These are phyloP conservation scores for Collybia mongolica DNA, from an alignment of 768 basidiomycete genomes.

Conservation along the genomic window DNA sequence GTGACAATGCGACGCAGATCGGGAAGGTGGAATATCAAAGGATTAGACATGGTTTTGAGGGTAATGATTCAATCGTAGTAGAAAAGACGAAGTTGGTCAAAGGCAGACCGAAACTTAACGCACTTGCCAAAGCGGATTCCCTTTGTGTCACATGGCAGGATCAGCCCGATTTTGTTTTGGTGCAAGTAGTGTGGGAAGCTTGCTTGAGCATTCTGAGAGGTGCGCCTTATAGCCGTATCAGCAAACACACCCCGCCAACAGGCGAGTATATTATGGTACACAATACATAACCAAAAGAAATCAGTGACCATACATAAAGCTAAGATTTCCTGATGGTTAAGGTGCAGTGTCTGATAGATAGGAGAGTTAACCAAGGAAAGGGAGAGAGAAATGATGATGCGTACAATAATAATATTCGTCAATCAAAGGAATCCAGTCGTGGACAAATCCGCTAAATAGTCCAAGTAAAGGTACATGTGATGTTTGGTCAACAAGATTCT, in stretches of 20 bases:
- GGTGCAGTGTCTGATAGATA: conserved; percentile 38
- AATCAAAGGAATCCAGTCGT: conserved; percentile 87
- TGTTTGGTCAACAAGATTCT: conserved; percentile 55
- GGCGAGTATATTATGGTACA: conserved; percentile 12
- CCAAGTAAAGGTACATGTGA: conserved; percentile 62
- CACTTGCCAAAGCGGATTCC: no score
- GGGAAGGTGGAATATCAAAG: conserved; percentile 11
- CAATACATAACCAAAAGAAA: conserved; percentile 12
- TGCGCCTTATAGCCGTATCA: neutral
- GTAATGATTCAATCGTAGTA: no score
- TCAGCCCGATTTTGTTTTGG: neutral
- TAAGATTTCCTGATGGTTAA: conserved; percentile 18
- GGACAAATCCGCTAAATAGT: conserved; percentile 66
- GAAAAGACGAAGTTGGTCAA: no score
- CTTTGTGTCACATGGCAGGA: no score
- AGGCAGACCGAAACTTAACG: no score
- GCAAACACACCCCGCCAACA: neutral
- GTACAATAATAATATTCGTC: conserved; percentile 90
- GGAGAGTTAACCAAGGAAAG: conserved; percentile 3
- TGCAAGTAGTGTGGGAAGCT: neutral
- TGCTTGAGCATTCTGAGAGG: neutral
- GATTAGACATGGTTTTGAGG: no score
- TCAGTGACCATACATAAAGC: conserved; percentile 1
- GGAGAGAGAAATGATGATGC: conserved; percentile 30
- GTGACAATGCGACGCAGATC: conserved; percentile 52